These are phyloP conservation scores for Boletus subparvulus DNA, from an alignment of 768 basidiomycete genomes.

Conservation along the genomic window DNA sequence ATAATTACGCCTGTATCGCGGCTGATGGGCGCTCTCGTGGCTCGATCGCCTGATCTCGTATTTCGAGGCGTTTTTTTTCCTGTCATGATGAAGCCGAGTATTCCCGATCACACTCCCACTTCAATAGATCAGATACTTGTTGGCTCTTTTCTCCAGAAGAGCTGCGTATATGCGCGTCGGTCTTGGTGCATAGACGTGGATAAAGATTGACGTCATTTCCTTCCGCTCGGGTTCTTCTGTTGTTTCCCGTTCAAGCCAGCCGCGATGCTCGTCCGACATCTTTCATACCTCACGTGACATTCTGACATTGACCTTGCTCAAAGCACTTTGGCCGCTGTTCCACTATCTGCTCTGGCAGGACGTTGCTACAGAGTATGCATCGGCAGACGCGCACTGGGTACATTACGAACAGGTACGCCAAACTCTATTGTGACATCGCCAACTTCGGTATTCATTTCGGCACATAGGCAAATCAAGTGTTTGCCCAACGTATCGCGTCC, in stretches of 20 bases:
- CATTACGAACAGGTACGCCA: constrained; percentile 29
- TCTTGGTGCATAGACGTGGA: neutral
- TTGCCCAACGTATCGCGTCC: constrained; percentile 70
- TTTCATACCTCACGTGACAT: neutral
- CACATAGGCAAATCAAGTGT: constrained; percentile 78
- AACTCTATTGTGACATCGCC: neutral
- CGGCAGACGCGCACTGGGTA: constrained; percentile 76
- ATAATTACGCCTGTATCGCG: neutral
- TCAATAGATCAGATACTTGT: neutral
- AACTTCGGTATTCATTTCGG: constrained; percentile 5
- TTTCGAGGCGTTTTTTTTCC: neutral
- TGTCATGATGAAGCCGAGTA: neutral
- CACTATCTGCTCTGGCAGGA: constrained; percentile 99
- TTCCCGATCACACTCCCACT: neutral
- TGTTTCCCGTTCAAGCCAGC: neutral
- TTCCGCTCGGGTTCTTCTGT: neutral
- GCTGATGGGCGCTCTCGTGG: neutral
- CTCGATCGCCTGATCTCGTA: constrained; percentile 7
- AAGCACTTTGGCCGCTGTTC: constrained; percentile 96
- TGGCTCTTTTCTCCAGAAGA: neutral
- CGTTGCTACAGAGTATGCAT: constrained; percentile 84
- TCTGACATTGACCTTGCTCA: constrained; percentile 3
- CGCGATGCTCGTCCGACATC: neutral
- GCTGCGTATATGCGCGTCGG: neutral
- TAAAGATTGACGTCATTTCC: neutral